Evolutionary conservation across 2,329 filamentous ascomycete genomes (phyloP).

Genomic region (Botrytis deweyae): DNA sequence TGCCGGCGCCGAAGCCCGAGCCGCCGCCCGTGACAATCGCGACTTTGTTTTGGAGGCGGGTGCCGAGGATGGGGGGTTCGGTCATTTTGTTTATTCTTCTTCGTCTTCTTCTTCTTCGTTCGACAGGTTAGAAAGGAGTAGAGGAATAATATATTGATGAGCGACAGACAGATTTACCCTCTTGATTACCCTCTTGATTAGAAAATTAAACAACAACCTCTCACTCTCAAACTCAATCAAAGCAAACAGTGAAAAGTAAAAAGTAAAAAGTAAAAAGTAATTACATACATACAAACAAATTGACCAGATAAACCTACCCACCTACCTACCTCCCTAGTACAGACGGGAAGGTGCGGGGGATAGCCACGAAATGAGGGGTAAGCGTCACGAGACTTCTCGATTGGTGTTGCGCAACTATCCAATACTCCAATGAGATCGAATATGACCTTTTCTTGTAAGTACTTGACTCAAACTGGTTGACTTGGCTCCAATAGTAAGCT

Average conservation of each 20-base stretch:
- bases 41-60: constrained; percentile 52
- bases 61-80: constrained; percentile 30
- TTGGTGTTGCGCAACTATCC: background rate
- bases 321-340: background rate
- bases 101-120: too few species aligned
- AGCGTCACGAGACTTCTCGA: constrained; percentile 11
- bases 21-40: constrained; percentile 60
- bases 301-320: background rate
- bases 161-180: background rate
- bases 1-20: constrained; percentile 63
- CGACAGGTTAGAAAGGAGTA: background rate
- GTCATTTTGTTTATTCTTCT: constrained; percentile 19
- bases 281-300: too few species aligned
- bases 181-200: background rate
- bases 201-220: background rate
- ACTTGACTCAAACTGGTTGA: background rate
- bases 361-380: constrained; percentile 21
- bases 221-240: background rate
- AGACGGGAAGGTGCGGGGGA: background rate
- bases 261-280: too few species aligned
- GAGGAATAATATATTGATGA: background rate
- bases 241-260: background rate
- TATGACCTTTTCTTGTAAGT: background rate
- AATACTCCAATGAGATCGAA: background rate
- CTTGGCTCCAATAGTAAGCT: background rate